Base-by-base conservation (phyloP, 2,329 filamentous ascomycete genomes). In the Fusarium vanettenii region DNA sequence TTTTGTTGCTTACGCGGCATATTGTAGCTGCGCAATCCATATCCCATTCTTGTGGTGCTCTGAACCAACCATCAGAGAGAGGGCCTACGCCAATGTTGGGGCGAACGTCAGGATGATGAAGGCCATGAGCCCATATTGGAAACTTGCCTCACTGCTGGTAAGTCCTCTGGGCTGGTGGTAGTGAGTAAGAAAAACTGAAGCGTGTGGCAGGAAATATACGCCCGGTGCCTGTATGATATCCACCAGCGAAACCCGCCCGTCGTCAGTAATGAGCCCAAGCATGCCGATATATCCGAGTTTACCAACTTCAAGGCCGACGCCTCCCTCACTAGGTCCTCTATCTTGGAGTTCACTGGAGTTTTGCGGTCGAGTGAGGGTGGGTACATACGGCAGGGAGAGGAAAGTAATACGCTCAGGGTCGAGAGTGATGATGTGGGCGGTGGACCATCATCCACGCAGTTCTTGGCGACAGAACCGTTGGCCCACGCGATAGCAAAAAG, bases 11-110 rank as follows among this genome's bases (percentile, higher is more conserved):
- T 77, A 76, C 45, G 69, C 69, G 1, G 75, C 73, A 3, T 78
- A 78, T 37, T 76, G 73, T 20, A 67, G 73, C 2, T 74, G 73
- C 20, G 76, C 76, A 1, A 72, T 78, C 14, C 69, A 76, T 35
- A 78, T 75, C 2, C 76, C 76, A 4, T 78, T 78, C 45, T 62
- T 78, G 43, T 74, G 76, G 75, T 77, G 68, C n/a, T 41, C 60
- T 2, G 67, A 76, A 5, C n/a, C 29, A 5, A 50, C 31, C 2
- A 65, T 77, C 10, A 73, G 64, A 61, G 67, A 77, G 13, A 55
- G 43, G 6, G 70, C 70, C 18, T 50, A 60, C 13, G 16, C 13
- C 25, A 73, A 72, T n/a, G 60, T 78, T 14, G 56, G 59, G 11
- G 67, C 71, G 2, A 78, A 78, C 27, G 37, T 78, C 14, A 67